Percentiles rank a stretch among this genome's conserved stretches.
These are phyloP conservation scores for Aspergillus carlsbadensis DNA, from an alignment of 495 filamentous ascomycete genomes.

Conservation along the genomic window DNA sequence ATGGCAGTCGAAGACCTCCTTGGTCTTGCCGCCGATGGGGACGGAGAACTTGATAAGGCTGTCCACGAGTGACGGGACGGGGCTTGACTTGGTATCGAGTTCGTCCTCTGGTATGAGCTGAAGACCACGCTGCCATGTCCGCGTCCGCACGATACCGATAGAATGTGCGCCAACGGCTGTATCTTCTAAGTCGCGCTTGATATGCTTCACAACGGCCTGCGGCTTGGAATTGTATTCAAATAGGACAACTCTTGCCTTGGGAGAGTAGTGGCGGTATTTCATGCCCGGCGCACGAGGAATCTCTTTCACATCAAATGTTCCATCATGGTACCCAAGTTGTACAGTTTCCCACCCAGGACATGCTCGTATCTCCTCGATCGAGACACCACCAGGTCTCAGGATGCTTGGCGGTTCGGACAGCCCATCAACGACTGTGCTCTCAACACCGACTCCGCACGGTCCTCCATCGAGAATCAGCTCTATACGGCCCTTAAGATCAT, in stretches of 20 bases:
- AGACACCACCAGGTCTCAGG: constrained; percentile 86
- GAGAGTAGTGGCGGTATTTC: constrained; percentile 99
- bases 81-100: constrained; percentile 22
- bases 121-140: constrained; percentile 41
- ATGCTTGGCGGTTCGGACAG: constrained; percentile 76
- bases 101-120: constrained; percentile 28
- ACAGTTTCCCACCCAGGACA: constrained; percentile 81
- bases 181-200: constrained; percentile 37
- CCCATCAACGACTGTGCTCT: constrained; percentile 96
- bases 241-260: constrained; percentile 81
- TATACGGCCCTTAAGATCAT: constrained; percentile 84
- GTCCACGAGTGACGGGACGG: constrained; percentile 29
- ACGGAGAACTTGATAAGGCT: constrained; percentile 33
- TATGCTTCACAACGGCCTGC: constrained; percentile 32
- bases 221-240: constrained; percentile 57
- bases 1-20: constrained; percentile 48
- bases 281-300: constrained; percentile 87
- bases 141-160: constrained; percentile 49
- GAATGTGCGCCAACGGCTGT: constrained; percentile 38
- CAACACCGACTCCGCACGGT: constrained; percentile 80
- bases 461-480: constrained; percentile 89
- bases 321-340: constrained; percentile 71
- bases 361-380: constrained; percentile 72
- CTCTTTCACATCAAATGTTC: constrained; percentile 39
- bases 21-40: constrained; percentile 31